These are phyloP conservation scores for Arabidopsis arenosa DNA, from an alignment of 345 rosid genomes.

Conservation along the genomic window DNA sequence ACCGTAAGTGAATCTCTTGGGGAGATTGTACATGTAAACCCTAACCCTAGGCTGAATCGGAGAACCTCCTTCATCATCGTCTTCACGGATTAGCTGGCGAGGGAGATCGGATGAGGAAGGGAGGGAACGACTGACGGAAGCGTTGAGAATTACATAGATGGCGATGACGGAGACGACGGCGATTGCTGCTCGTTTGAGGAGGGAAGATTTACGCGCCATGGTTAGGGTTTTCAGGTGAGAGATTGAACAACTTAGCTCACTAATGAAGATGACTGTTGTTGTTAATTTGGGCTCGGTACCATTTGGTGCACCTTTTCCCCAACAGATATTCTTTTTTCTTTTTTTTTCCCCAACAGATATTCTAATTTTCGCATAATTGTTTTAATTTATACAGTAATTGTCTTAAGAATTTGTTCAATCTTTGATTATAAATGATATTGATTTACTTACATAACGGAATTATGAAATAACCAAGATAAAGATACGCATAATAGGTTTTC, in stretches of 20 bases:
- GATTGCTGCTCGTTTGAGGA: constrained; percentile 63
- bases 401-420: background rate
- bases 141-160: constrained; percentile 65
- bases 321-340: background rate
- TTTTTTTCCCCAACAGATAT: constrained; percentile 9
- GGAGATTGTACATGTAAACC: constrained; percentile 87
- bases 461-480: background rate
- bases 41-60: constrained; percentile 45
- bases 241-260: constrained; percentile 17
- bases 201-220: constrained; percentile 87
- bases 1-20: constrained; percentile 75
- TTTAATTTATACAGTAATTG: background rate
- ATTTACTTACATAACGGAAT: background rate
- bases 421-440: background rate
- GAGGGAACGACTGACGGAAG: constrained; percentile 59
- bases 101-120: constrained; percentile 45
- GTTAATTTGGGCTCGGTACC: constrained; percentile 17
- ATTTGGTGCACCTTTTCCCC: background rate
- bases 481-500: background rate
- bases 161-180: constrained; percentile 58
- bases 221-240: constrained; percentile 39
- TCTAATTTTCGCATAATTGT: background rate
- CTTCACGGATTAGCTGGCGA: constrained; percentile 40
- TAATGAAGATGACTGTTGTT: constrained; percentile 20
- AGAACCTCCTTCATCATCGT: constrained; percentile 15